Base-by-base conservation (phyloP, 768 basidiomycete species). In the Phylloporus arenicola region DNA sequence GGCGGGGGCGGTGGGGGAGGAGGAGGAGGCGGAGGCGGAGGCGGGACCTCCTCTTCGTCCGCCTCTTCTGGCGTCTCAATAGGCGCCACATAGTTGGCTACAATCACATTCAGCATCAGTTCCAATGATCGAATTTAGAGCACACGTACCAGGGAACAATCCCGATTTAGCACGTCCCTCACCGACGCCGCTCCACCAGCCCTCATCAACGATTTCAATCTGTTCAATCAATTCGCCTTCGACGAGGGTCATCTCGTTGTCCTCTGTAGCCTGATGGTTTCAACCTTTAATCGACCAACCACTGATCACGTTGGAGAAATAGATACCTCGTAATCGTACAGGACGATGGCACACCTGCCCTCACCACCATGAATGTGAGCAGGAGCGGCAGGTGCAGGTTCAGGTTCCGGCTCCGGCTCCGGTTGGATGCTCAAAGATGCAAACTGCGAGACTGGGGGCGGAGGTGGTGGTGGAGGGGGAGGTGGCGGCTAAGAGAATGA, bases 141-240 rank as follows among this genome's bases (percentile, higher is more conserved):
- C 17, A 10, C 35, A 37, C 35, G 35, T 19, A 37, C 35, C 6
- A 37, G 92, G 93, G 82, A 95, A 96, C 29, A 94, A 67, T 8
- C 93, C 94, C n/a, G 35, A 37, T 72, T 86, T 84, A 5, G 25
- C 19, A 6, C 91, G 92, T 20, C 74, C 77, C 37, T 75, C 69
- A 27, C 83, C 84, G 43, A 82, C 73, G 19, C 91, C 94, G 51
- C 74, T 79, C 94, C 93, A 96, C 94, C 94, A 98, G 6, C 89
- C 88, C 57, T 90, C 88, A 57, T 86, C 90, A 14, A 90, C 68
- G 67, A 89, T 83, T 67, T 92, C 88, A 42, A 95, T 82, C 55
- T 87, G 80, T 49, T 86, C 81, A 43, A 96, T 81, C 31, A 83
- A 68, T 61, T 94, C 90, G 40, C 91, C 90, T 65, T 95, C 92